phyloP scores from a whole-genome alignment of 2,329 filamentous ascomycete species.

The Venturiaceae sp. region DNA sequence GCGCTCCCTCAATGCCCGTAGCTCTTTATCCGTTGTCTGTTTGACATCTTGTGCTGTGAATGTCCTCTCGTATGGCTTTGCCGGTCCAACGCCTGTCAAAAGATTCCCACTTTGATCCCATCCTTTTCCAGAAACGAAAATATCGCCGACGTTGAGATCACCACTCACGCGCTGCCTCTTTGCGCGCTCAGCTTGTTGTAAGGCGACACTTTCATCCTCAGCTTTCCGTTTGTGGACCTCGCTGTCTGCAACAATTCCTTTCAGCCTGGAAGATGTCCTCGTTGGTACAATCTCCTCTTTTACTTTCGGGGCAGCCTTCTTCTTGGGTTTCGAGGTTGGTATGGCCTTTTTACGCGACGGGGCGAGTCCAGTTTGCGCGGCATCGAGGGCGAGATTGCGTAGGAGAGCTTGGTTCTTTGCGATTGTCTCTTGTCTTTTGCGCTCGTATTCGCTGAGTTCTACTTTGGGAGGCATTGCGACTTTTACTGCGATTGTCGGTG shows the following conservation, averaged over 20 bases:
- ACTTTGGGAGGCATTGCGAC: not conserved
- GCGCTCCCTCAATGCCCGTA: slow-evolving; percentile 63
- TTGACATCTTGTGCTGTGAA: slow-evolving; percentile 79
- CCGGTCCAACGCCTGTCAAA: slow-evolving; percentile 57
- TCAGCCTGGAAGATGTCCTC: slow-evolving; percentile 51
- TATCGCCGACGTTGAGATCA: slow-evolving; percentile 63
- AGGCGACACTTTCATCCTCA: slow-evolving; percentile 51
- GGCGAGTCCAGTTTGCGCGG: slow-evolving; percentile 60
- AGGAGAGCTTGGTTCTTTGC: slow-evolving; percentile 76
- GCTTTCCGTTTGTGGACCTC: slow-evolving; percentile 60
- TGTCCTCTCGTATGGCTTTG: slow-evolving; percentile 72
- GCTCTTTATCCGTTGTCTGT: slow-evolving; percentile 64
- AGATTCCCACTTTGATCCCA: slow-evolving; percentile 62
- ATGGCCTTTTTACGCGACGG: slow-evolving; percentile 41
- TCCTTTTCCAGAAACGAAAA: slow-evolving; percentile 69
- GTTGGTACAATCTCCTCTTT: slow-evolving; percentile 52
- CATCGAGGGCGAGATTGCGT: slow-evolving; percentile 61
- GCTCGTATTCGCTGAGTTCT: slow-evolving; percentile 71
- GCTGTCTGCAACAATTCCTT: slow-evolving; percentile 55
- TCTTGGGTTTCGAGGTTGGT: slow-evolving; percentile 32
- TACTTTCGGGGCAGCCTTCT: slow-evolving; percentile 32
- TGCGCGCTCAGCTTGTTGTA: slow-evolving; percentile 46
- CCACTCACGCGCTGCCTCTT: slow-evolving; percentile 58
- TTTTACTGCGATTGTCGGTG: not conserved
- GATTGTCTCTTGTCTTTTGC: slow-evolving; percentile 75